A percentile compares a stretch with the other conserved stretches of the same genome.
These are phyloP conservation scores for Mortierella claussenii DNA, from an alignment of 192 early-diverging fungal genomes.

Conservation along the genomic window DNA sequence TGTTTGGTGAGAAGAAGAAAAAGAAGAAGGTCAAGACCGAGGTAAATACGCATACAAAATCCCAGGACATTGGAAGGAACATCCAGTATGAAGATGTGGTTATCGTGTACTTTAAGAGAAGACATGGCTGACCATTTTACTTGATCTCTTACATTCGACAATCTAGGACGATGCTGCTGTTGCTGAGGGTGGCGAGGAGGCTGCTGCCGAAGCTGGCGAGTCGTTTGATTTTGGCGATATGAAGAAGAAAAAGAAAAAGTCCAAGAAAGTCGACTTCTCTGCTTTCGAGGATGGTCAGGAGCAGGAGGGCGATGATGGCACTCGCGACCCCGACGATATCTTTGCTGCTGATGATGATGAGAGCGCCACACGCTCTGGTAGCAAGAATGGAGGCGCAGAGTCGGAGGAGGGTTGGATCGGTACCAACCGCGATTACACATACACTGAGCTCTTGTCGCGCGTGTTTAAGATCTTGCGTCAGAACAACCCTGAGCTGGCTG, in stretches of 20 bases:
- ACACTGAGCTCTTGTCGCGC: conserved; percentile 88
- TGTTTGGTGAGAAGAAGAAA: conserved; percentile 89
- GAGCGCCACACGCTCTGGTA: conserved; percentile 49
- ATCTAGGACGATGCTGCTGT: too few species aligned
- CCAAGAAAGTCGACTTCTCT: conserved; percentile 84
- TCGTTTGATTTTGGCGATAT: conserved; percentile 74
- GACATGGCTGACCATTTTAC: too few species aligned
- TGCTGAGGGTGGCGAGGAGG: conserved; percentile 57
- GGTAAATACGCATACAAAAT: too few species aligned
- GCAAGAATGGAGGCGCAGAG: conserved; percentile 38
- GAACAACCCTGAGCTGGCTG: conserved; percentile 93
- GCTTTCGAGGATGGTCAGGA: conserved; percentile 74
- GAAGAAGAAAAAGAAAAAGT: conserved; percentile 86
- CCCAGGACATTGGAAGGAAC: too few species aligned
- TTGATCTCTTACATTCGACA: conserved; percentile 34
- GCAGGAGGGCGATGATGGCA: conserved; percentile 60
- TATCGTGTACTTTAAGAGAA: too few species aligned
- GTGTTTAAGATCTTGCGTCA: conserved; percentile 91
- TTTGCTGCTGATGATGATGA: conserved; percentile 58
- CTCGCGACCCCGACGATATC: conserved; percentile 62
- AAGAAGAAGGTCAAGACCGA: conserved; percentile 81
- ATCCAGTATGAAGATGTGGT: too few species aligned
- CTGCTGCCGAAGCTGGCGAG: conserved; percentile 55
- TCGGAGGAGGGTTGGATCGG: conserved; percentile 87
- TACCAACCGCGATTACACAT: conserved; percentile 71